Evolutionary conservation across 768 basidiomycete species (phyloP).

Genomic region (Xerocomellus dryophilus): DNA sequence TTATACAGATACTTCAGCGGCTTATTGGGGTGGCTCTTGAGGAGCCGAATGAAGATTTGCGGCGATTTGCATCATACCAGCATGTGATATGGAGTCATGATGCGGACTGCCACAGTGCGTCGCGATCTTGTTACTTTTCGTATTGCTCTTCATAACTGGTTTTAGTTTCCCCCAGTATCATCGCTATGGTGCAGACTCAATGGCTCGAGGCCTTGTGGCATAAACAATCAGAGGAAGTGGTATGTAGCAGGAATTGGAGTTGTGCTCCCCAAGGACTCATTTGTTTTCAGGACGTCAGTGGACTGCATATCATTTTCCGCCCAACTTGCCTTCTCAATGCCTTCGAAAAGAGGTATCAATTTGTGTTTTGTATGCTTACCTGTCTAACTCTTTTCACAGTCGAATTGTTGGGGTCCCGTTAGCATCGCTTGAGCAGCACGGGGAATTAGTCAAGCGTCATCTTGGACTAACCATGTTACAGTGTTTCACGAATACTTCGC

Average conservation of each 20-base stretch:
- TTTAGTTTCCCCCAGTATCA: conserved; percentile 33
- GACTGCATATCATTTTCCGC: conserved; percentile 43
- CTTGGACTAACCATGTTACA: conserved; percentile 39
- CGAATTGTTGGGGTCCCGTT: conserved; percentile 42
- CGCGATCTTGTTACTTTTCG: neutral
- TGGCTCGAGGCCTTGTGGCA: conserved; percentile 56
- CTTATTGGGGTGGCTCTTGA: conserved; percentile 41
- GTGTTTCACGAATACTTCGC: conserved; percentile 36
- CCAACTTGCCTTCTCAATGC: conserved; percentile 41
- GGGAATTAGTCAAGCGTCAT: conserved; percentile 37
- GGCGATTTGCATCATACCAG: conserved; percentile 50
- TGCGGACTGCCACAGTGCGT: conserved; percentile 42
- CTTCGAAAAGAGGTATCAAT: conserved; percentile 41
- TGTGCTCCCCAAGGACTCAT: neutral
- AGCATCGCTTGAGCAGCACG: conserved; percentile 38
- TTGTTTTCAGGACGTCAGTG: conserved; percentile 22
- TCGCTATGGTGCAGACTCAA: conserved; percentile 38
- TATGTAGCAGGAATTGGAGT: conserved; percentile 3
- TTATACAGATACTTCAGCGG: conserved; percentile 26
- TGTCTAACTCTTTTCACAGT: conserved; percentile 30
- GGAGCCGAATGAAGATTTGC: conserved; percentile 35
- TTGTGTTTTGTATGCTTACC: neutral
- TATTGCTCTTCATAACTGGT: neutral
- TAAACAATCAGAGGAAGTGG: conserved; percentile 4
- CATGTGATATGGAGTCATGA: conserved; percentile 52